Base-by-base conservation (phyloP, 192 early-diverging fungal species). In the Coemansia sp. region DNA sequence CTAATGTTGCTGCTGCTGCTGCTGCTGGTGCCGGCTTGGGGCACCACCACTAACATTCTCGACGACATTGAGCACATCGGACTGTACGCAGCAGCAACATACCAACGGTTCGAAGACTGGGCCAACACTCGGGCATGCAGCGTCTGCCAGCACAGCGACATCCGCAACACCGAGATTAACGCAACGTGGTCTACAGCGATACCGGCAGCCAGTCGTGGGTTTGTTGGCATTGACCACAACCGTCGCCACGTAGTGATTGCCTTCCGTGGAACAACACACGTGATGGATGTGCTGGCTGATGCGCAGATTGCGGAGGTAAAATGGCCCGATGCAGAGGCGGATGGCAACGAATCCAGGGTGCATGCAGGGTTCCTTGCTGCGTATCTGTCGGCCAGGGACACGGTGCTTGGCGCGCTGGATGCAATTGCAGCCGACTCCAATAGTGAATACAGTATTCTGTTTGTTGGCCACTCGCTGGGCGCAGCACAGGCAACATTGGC, bases 391-490 rank as follows among this genome's bases (percentile, higher is more conserved):
- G 71, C 74, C 7, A 56, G 58, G 5, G 21, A 19, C 1, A 37
- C 48, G 10, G 53, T 80, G 4, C 10, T 44, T 4, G 26, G 21
- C 7, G 56, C 69, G 10, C 61, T 81, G 13, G 60, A 57, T 15
- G 39, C 16, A 5, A 26, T 69, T 12, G 16, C 9, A 8, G 13
- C 0, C 2, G 65, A 59, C n/a, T 9, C 4, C 5, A 1, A 64
- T n/a, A 11, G 6, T 3, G 57, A 13, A 2, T 76, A 81, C 40
- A 13, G 58, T 19, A 2, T 81, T 54, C 37, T 19, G 23, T 81
- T 81, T 65, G 62, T 70, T 2, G 79, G 79, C 16, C 79, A 81
- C 43, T 81, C 79, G 41, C 58, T 81, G 15, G 79, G 79, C 37
- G 79, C 61, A 1, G 78, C 78, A 0, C 73, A 81, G 44, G 69